Conservation (phyloP, 768 basidiomycete species). For the Gyrodon lividus region DNA sequence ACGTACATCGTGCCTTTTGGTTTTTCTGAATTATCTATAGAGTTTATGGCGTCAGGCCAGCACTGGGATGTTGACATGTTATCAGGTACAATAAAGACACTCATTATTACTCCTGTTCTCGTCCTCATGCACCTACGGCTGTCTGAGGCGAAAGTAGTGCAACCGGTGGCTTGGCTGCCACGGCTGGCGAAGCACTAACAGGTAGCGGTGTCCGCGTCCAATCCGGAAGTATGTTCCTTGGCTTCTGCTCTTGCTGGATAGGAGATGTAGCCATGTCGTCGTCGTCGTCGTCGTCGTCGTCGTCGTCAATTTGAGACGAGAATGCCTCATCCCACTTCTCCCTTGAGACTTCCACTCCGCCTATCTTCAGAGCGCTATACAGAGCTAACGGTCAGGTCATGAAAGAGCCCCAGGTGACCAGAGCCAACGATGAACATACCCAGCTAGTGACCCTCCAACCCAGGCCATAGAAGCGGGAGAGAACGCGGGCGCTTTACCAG, state of each 20-base stretch:
- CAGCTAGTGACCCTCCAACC: constrained; percentile 93
- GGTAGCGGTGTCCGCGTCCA: constrained; percentile 74
- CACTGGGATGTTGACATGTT: constrained; percentile 3
- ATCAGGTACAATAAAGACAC: constrained; percentile 7
- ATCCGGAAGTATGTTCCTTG: constrained; percentile 64
- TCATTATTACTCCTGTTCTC: background rate
- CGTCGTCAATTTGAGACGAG: constrained; percentile 36
- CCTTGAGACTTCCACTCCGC: constrained; percentile 75
- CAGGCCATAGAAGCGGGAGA: constrained; percentile 78
- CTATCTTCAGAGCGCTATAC: constrained; percentile 77
- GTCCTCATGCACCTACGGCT: constrained; percentile 35
- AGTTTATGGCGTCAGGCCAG: constrained; percentile 8
- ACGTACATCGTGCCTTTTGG: background rate
- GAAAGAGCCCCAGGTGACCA: background rate
- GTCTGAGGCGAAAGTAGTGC: constrained; percentile 21
- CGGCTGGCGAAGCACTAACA: constrained; percentile 62
- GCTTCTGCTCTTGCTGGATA: constrained; percentile 24
- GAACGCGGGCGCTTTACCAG: constrained; percentile 88
- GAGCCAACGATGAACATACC: constrained; percentile 49
- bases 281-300: constrained; percentile 44
- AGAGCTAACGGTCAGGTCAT: constrained; percentile 2
- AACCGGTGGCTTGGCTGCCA: constrained; percentile 11
- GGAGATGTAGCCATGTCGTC: constrained; percentile 28
- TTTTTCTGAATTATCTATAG: constrained; percentile 4
- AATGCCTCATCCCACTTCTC: constrained; percentile 86